phyloP scores from a whole-genome alignment of 768 basidiomycete genomes.

The Calocera cornea region DNA sequence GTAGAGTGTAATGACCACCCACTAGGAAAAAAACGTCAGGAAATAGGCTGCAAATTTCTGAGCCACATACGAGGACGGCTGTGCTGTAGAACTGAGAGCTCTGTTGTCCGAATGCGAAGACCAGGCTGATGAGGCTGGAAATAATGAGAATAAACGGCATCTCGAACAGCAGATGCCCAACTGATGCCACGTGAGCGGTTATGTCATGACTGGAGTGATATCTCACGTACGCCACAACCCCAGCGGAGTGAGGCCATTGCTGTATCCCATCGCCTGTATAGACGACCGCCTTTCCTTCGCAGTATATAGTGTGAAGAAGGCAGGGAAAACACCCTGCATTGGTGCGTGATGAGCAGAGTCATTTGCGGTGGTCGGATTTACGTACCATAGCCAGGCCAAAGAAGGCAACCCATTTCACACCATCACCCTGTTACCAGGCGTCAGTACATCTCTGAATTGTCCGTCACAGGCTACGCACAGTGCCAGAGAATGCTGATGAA shows the following conservation, averaged over 20 bases:
- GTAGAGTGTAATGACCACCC: slow-evolving; percentile 57
- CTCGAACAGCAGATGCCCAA: slow-evolving; percentile 69
- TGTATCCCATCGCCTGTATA: slow-evolving; percentile 72
- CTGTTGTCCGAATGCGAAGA: slow-evolving; percentile 36
- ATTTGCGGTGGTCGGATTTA: neutral
- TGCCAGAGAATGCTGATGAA: neutral
- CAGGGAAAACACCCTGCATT: slow-evolving; percentile 56
- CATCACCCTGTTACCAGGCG: slow-evolving; percentile 37
- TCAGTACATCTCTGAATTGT: neutral
- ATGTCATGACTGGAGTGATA: slow-evolving; percentile 13
- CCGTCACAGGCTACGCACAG: neutral
- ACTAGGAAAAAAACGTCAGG: slow-evolving; percentile 30
- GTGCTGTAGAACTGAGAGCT: slow-evolving; percentile 55
- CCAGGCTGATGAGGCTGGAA: slow-evolving; percentile 48
- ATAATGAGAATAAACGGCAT: slow-evolving; percentile 43
- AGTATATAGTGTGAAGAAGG: slow-evolving; percentile 68
- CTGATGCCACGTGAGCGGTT: slow-evolving; percentile 31
- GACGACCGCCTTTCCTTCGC: slow-evolving; percentile 51
- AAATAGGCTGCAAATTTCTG: slow-evolving; percentile 9
- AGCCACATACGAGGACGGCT: slow-evolving; percentile 42
- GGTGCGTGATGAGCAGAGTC: slow-evolving; percentile 6
- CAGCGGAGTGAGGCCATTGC: slow-evolving; percentile 42
- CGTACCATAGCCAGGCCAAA: slow-evolving; percentile 59
- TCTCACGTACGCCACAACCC: slow-evolving; percentile 2
- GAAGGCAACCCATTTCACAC: slow-evolving; percentile 59